Evolutionary conservation across 805 yeast genomes (phyloP).

Genomic region (Metahyphopichia silvanorum): DNA sequence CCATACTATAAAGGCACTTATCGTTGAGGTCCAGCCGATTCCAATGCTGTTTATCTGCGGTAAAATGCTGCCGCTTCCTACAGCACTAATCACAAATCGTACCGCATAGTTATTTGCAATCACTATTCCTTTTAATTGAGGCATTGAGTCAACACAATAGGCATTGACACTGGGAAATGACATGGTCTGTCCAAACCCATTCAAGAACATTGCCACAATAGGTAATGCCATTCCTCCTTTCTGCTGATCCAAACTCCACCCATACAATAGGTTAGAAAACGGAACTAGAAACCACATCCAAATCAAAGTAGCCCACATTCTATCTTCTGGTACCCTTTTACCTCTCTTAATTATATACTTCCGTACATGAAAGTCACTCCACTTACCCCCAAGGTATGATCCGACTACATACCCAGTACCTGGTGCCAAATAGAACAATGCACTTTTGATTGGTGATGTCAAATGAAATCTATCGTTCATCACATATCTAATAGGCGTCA

Average conservation of each 20-base stretch:
- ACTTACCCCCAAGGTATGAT: neutral
- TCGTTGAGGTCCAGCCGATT: neutral
- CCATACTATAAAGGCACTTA: neutral
- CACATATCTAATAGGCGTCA: slow-evolving; percentile 6
- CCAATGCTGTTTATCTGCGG: neutral
- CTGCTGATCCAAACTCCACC: neutral
- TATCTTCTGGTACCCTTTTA: neutral
- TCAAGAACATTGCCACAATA: neutral
- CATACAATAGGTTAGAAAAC: neutral
- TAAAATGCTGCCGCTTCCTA: neutral
- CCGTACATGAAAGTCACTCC: neutral
- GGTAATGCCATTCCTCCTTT: neutral
- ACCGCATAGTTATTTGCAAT: neutral
- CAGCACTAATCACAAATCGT: neutral
- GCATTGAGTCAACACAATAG: neutral
- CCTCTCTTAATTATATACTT: neutral
- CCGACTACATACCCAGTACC: slow-evolving; percentile 6
- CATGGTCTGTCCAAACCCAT: neutral
- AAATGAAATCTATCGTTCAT: slow-evolving; percentile 5
- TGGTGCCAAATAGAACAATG: slow-evolving; percentile 6
- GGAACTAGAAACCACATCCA: neutral
- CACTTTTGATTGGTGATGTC: slow-evolving; percentile 3
- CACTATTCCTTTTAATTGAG: neutral
- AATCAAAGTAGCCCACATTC: neutral
- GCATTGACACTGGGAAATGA: neutral